These are phyloP conservation scores for Mucor ambiguus DNA, from an alignment of 371 early-diverging fungal species.

Conservation along the genomic window DNA sequence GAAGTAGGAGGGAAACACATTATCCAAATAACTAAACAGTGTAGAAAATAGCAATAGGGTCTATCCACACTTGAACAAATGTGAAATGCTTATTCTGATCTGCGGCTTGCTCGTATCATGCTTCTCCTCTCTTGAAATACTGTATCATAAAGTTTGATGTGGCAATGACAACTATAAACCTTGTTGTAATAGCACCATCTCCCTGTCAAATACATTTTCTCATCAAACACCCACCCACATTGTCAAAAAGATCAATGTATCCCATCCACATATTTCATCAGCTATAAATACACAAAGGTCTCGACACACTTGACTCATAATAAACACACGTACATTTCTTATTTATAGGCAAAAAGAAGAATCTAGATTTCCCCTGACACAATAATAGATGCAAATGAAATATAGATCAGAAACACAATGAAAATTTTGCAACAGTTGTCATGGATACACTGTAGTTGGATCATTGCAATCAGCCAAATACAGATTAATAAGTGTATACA, in stretches of 20 bases:
- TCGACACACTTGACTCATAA: not conserved
- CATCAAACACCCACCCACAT: not conserved
- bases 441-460: not conserved
- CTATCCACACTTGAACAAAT: not conserved
- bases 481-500: not conserved
- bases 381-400: not conserved
- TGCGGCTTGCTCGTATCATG: not conserved
- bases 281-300: not conserved
- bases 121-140: not conserved
- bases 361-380: not conserved
- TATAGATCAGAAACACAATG: not conserved
- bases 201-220: not conserved
- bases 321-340: not conserved
- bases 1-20: slow-evolving; percentile 3
- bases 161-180: not conserved
- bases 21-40: not conserved
- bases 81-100: not conserved
- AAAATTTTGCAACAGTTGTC: not conserved
- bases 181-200: not conserved
- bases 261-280: not conserved
- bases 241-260: not conserved
- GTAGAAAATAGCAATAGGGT: not conserved
- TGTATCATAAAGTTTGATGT: not conserved
- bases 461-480: not conserved
- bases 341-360: not conserved